Percentiles rank a stretch among this genome's conserved stretches.
Conservation (phyloP, 2,329 filamentous ascomycete species). For the Penicillium palitans region DNA sequence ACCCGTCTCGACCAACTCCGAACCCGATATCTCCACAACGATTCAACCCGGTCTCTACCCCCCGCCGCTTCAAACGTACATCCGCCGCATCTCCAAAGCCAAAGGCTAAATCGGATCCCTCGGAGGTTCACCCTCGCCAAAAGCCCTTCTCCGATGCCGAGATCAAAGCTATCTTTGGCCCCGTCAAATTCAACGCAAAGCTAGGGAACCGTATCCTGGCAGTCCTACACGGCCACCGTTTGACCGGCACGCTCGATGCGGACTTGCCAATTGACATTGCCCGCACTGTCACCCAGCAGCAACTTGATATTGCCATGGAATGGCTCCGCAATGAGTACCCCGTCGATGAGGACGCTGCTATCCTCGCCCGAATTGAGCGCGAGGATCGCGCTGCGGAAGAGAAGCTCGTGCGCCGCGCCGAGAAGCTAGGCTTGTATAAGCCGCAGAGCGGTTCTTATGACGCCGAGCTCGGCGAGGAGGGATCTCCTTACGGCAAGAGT, state of each 20-base stretch:
- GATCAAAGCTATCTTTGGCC: conserved; percentile 40
- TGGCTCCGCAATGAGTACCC: conserved; percentile 47
- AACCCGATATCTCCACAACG: not conserved
- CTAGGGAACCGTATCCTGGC: conserved; percentile 42
- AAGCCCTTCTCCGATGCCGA: conserved; percentile 36
- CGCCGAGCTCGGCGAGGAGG: conserved; percentile 42
- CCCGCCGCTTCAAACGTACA: conserved; percentile 26
- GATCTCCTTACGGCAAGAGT: conserved; percentile 46
- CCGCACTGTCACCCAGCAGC: conserved; percentile 32
- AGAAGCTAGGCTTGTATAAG: conserved; percentile 44
- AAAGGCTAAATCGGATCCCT: conserved; percentile 10
- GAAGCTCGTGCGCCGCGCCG: conserved; percentile 38
- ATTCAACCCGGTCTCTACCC: conserved; percentile 4
- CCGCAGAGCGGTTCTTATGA: conserved; percentile 48
- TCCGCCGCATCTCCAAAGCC: conserved; percentile 14
- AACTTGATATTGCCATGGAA: conserved; percentile 39
- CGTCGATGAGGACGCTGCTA: conserved; percentile 51
- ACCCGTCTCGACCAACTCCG: not conserved
- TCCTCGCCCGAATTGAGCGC: conserved; percentile 46
- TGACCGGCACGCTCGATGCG: conserved; percentile 48
- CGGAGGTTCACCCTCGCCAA: conserved; percentile 22
- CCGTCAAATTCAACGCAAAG: conserved; percentile 27
- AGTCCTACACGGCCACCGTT: conserved; percentile 46
- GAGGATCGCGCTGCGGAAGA: conserved; percentile 42
- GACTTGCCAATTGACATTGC: conserved; percentile 44